A percentile compares a stretch with the other conserved stretches of the same genome.
phyloP scores from a whole-genome alignment of 306 rosid genomes.

The Alnus rubra region DNA sequence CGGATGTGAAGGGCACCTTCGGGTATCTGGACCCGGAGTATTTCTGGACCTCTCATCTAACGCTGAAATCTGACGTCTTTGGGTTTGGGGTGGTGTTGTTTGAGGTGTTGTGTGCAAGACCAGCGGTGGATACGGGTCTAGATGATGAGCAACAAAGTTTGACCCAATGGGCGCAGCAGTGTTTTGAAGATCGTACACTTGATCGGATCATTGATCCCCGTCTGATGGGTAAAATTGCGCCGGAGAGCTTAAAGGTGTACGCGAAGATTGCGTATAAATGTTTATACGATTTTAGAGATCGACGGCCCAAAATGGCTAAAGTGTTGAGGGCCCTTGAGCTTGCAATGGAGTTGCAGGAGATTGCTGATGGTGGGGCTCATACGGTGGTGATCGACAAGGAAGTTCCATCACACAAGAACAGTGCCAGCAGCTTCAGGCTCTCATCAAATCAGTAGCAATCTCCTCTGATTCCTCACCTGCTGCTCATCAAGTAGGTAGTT shows the following conservation, averaged over 20 bases:
- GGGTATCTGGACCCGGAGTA: too few species aligned
- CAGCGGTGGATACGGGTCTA: not conserved
- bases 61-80: not conserved
- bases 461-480: too few species aligned
- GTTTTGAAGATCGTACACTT: not conserved
- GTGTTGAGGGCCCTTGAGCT: constrained; percentile 20
- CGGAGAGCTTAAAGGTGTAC: not conserved
- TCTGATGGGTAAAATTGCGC: not conserved
- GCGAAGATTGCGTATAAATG: constrained; percentile 4
- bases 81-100: constrained; percentile 2
- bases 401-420: too few species aligned
- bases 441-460: too few species aligned
- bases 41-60: not conserved
- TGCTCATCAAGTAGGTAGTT: too few species aligned
- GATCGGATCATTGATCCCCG: constrained; percentile 3
- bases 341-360: constrained; percentile 9
- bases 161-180: constrained; percentile 2
- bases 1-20: too few species aligned
- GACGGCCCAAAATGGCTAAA: constrained; percentile 19
- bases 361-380: constrained; percentile 1
- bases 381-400: not conserved
- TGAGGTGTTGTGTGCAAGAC: constrained; percentile 2
- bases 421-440: too few species aligned
- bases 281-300: not conserved
- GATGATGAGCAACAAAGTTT: constrained; percentile 4